phyloP scores from a whole-genome alignment of 208 protist species.

The Leishmania aethiopica region DNA sequence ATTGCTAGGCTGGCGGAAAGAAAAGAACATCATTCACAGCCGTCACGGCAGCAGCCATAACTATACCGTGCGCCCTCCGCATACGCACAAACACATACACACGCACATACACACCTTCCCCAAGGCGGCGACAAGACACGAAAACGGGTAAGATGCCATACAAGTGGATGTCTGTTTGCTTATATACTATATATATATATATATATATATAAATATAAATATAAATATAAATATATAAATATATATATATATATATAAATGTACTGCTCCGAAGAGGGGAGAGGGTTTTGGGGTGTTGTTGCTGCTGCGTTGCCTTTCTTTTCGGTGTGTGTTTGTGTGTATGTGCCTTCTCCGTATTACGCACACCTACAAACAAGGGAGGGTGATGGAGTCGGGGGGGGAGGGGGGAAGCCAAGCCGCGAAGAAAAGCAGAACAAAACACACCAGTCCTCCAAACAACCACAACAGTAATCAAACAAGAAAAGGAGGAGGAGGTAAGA shows the following conservation, averaged over 20 bases:
- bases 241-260: too few relatives aligned
- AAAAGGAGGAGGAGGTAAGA: not conserved
- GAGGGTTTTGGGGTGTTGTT: not conserved
- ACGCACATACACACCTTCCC: not conserved
- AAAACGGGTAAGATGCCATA: too few relatives aligned
- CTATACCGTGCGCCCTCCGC: not conserved
- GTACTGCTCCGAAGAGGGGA: not conserved
- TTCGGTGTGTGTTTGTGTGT: too few relatives aligned
- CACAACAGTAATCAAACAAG: not conserved
- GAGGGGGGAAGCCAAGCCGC: not conserved
- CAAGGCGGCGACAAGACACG: not conserved
- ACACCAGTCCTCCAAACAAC: not conserved
- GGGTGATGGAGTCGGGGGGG: not conserved
- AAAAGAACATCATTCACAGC: not conserved
- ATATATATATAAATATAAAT: not conserved
- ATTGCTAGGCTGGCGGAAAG: not conserved
- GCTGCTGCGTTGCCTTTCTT: too few relatives aligned
- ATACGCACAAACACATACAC: not conserved
- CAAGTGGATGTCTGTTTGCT: too few relatives aligned
- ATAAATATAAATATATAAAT: not conserved
- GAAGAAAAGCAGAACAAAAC: not conserved
- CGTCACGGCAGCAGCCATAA: not conserved
- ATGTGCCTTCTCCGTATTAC: too few relatives aligned
- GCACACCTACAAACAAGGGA: not conserved
- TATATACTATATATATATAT: too few relatives aligned